Conservation (phyloP, 306 rosid genomes). For the Purshia tridentata region DNA sequence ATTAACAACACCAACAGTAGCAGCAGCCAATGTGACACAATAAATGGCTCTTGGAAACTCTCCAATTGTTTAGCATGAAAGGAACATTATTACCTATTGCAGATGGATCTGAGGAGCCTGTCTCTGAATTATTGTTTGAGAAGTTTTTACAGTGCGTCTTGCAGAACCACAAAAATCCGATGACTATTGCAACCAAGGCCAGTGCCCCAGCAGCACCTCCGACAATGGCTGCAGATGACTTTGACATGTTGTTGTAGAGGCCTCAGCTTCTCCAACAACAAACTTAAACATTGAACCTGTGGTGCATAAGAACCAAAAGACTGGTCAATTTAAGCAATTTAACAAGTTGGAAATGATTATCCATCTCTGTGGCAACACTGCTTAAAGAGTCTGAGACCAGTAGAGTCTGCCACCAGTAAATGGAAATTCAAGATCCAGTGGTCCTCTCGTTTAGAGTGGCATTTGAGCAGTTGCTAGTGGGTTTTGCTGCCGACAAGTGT, state of each 20-base stretch:
- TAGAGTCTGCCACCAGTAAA: not conserved
- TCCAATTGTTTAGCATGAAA: constrained; percentile 7
- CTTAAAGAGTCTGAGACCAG: not conserved
- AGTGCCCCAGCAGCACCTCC: constrained; percentile 39
- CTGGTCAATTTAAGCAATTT: constrained; percentile 11
- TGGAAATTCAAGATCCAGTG: constrained; percentile 6
- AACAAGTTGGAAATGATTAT: constrained; percentile 2
- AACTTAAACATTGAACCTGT: constrained; percentile 27
- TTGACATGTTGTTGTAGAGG: constrained; percentile 35
- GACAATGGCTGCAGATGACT: constrained; percentile 29
- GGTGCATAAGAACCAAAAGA: constrained; percentile 9
- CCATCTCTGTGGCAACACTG: constrained; percentile 3
- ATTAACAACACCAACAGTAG: not conserved
- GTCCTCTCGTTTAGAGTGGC: constrained; percentile 8
- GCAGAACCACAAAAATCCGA: constrained; percentile 42
- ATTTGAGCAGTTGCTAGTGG: constrained; percentile 14
- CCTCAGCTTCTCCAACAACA: constrained; percentile 16
- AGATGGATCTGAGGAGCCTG: constrained; percentile 52
- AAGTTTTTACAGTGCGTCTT: constrained; percentile 25
- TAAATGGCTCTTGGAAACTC: not conserved
- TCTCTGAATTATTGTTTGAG: constrained; percentile 39
- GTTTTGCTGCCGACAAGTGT: constrained; percentile 26
- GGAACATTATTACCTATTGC: constrained; percentile 30
- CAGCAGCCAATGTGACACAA: constrained; percentile 6
- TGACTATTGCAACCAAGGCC: constrained; percentile 23